A percentile compares a stretch with the other conserved stretches of the same genome.
phyloP scores from a whole-genome alignment of 176 grass and related monocot species.

The Areca catechu region DNA sequence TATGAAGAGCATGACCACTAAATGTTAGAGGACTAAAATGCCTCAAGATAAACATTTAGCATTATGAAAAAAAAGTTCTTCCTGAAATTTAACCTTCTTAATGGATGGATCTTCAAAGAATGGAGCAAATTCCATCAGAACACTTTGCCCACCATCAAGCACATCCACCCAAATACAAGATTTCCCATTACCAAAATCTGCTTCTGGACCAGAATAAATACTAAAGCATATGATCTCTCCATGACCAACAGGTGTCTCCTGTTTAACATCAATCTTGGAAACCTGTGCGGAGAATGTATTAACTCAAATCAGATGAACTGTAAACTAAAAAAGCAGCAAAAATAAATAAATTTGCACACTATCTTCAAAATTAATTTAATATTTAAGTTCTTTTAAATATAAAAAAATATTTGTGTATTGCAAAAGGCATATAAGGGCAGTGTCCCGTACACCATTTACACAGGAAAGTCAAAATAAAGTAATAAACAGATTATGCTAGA shows the following conservation, averaged over 20 bases:
- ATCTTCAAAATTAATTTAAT: too few relatives aligned
- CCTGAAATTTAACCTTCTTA: slow-evolving; percentile 34
- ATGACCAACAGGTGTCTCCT: slow-evolving; percentile 86
- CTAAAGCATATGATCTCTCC: slow-evolving; percentile 90
- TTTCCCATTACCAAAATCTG: slow-evolving; percentile 88
- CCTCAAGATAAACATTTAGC: background rate
- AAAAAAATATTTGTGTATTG: background rate
- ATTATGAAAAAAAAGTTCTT: background rate
- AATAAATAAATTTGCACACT: too few relatives aligned
- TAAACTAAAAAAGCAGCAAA: too few relatives aligned
- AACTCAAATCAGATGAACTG: slow-evolving; percentile 11
- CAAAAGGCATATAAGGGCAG: background rate
- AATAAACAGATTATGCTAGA: too few relatives aligned
- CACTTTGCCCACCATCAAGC: slow-evolving; percentile 65
- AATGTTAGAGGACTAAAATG: too few relatives aligned
- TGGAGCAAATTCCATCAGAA: slow-evolving; percentile 84
- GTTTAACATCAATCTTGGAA: slow-evolving; percentile 74
- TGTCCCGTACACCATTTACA: too few relatives aligned
- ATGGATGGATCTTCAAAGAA: slow-evolving; percentile 86
- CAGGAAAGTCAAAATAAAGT: too few relatives aligned
- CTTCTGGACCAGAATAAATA: slow-evolving; percentile 62
- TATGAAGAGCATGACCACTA: background rate
- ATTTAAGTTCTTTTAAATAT: background rate
- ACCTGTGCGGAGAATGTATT: slow-evolving; percentile 42
- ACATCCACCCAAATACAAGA: slow-evolving; percentile 99